Evolutionary conservation across 306 rosid genomes (phyloP).

Genomic region (Lathyrus sativus): DNA sequence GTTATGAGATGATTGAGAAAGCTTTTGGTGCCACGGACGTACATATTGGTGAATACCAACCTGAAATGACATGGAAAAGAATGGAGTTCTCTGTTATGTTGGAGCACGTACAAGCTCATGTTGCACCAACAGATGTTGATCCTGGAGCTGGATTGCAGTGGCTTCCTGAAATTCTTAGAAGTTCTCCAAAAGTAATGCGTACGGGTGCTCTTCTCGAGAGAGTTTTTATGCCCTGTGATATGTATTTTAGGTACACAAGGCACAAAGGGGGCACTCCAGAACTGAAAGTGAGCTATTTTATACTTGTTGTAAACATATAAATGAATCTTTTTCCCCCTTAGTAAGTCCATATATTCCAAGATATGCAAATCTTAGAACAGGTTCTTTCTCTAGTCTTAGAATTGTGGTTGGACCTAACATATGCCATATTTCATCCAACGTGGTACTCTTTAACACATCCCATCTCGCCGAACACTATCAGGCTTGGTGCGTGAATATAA

Average conservation of each 20-base stretch:
- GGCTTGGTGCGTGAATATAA: no score
- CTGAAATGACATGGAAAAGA: constrained; percentile 96
- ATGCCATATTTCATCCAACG: no score
- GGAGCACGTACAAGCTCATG: constrained; percentile 99
- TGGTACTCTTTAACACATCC: no score
- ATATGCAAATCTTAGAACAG: constrained; percentile 12
- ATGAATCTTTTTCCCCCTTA: not conserved
- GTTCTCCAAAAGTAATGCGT: constrained; percentile 97
- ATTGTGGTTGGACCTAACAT: no score
- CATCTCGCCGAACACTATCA: no score
- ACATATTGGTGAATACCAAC: constrained; percentile 69
- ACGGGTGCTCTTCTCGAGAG: constrained; percentile 99
- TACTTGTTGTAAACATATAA: constrained; percentile 21
- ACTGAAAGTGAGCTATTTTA: constrained; percentile 59
- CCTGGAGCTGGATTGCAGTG: constrained; percentile 99
- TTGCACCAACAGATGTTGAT: constrained; percentile 99
- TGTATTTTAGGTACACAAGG: constrained; percentile 95
- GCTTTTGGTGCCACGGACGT: constrained; percentile 73
- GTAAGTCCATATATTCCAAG: constrained; percentile 13
- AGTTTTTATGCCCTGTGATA: constrained; percentile 98
- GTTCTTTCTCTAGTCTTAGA: constrained; percentile 17
- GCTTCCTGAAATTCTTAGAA: constrained; percentile 93
- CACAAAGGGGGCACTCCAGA: constrained; percentile 98
- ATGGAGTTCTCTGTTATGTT: constrained; percentile 93
- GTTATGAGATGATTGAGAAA: constrained; percentile 90